A percentile compares a stretch with the other conserved stretches of the same genome.
phyloP scores from a whole-genome alignment of 192 early-diverging fungal species.

The Coemansia sp. region DNA sequence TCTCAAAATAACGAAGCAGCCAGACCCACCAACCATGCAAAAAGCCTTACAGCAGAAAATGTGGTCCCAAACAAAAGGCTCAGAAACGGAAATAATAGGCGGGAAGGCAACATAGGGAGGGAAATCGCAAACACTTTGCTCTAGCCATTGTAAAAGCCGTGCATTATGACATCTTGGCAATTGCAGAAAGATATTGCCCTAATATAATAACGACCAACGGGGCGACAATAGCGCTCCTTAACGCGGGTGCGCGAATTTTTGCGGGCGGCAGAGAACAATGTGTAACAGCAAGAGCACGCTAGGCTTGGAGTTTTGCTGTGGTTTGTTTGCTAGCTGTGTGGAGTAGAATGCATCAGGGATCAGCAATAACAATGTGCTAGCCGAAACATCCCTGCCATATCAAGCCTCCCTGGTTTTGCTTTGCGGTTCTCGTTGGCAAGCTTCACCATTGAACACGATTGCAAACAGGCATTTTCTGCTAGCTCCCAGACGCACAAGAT shows the following conservation, averaged over 20 bases:
- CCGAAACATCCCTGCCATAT: background rate
- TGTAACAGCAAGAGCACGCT: background rate
- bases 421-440: background rate
- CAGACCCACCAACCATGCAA: too few species aligned
- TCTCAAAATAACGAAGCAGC: background rate
- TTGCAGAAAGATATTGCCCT: slow-evolving; percentile 8
- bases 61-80: slow-evolving; percentile 1
- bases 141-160: slow-evolving; percentile 5
- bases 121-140: background rate
- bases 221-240: background rate
- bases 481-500: slow-evolving; percentile 6
- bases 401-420: slow-evolving; percentile 3
- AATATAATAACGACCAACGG: background rate
- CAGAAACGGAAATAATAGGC: background rate
- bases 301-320: background rate
- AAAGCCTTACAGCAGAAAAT: background rate
- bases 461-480: background rate
- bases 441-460: background rate
- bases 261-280: background rate
- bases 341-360: slow-evolving; percentile 8
- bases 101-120: background rate
- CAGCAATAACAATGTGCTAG: slow-evolving; percentile 11
- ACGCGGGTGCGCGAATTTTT: background rate
- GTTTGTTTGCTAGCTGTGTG: slow-evolving; percentile 3
- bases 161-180: slow-evolving; percentile 4